These are phyloP conservation scores for Prunus davidiana DNA, from an alignment of 306 rosid species.

Conservation along the genomic window DNA sequence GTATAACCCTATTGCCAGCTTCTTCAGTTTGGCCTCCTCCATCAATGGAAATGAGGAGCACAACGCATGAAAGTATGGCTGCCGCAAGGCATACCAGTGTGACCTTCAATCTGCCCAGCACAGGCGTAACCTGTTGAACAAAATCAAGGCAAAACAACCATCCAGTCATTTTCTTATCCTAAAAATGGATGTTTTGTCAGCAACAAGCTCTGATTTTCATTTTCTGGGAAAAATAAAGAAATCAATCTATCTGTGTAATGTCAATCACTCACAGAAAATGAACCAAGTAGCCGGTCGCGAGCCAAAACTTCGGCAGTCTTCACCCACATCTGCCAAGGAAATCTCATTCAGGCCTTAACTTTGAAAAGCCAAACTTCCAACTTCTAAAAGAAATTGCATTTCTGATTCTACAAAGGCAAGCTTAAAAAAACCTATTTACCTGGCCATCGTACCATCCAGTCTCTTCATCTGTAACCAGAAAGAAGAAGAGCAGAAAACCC, in stretches of 20 bases:
- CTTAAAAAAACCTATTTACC: constrained; percentile 33
- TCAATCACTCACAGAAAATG: constrained; percentile 70
- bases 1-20: constrained; percentile 53
- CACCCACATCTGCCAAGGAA: constrained; percentile 77
- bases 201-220: not conserved
- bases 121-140: constrained; percentile 81
- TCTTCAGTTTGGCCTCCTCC: constrained; percentile 47
- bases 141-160: not conserved
- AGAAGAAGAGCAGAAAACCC: not conserved
- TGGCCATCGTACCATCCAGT: constrained; percentile 99
- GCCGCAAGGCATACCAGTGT: constrained; percentile 66
- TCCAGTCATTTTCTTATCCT: not conserved
- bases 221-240: not conserved
- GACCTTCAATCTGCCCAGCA: constrained; percentile 65
- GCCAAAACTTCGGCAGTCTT: constrained; percentile 88
- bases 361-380: not conserved
- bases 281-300: constrained; percentile 91
- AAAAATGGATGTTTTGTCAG: not conserved
- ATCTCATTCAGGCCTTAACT: not conserved
- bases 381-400: not conserved
- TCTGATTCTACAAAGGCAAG: not conserved
- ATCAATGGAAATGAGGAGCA: constrained; percentile 54
- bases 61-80: constrained; percentile 45
- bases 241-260: not conserved
- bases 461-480: constrained; percentile 75